Evolutionary conservation across 192 early-diverging fungal species (phyloP).

Genomic region (Coemansia aciculifera): DNA sequence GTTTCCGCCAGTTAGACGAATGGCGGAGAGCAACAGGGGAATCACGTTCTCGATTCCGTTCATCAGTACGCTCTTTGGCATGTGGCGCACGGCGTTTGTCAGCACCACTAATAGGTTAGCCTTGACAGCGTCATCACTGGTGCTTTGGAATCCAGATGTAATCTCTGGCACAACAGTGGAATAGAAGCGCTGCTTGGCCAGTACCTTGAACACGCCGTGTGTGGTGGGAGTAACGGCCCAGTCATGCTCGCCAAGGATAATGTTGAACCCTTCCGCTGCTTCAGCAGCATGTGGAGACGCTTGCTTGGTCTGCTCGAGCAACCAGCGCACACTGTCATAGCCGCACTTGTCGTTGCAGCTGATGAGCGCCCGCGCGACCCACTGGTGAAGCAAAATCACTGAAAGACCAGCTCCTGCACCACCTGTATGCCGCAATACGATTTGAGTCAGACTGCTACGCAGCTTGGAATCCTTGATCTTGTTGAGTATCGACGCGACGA

Average conservation of each 20-base stretch:
- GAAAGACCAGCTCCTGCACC: neutral
- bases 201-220: slow-evolving; percentile 53
- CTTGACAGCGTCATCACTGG: slow-evolving; percentile 56
- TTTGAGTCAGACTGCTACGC: slow-evolving; percentile 29
- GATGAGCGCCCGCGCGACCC: slow-evolving; percentile 46
- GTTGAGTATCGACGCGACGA: slow-evolving; percentile 65
- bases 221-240: slow-evolving; percentile 70
- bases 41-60: slow-evolving; percentile 73
- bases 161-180: slow-evolving; percentile 71
- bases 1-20: slow-evolving; percentile 63
- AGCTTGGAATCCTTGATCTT: slow-evolving; percentile 57
- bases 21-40: slow-evolving; percentile 76
- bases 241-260: slow-evolving; percentile 72
- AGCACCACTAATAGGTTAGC: slow-evolving; percentile 77
- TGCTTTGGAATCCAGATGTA: slow-evolving; percentile 54
- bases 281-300: slow-evolving; percentile 6
- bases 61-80: slow-evolving; percentile 81
- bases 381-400: slow-evolving; percentile 31
- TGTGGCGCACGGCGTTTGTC: slow-evolving; percentile 77
- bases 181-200: slow-evolving; percentile 88
- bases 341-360: slow-evolving; percentile 45
- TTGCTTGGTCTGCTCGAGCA: slow-evolving; percentile 31
- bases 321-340: slow-evolving; percentile 39
- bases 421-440: slow-evolving; percentile 13
- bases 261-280: slow-evolving; percentile 69